Evolutionary conservation across 1,284 basidiomycete genomes (phyloP), one percentile per base, ranked within the genome.

Genomic region (Boletus semigastroideus): DNA sequence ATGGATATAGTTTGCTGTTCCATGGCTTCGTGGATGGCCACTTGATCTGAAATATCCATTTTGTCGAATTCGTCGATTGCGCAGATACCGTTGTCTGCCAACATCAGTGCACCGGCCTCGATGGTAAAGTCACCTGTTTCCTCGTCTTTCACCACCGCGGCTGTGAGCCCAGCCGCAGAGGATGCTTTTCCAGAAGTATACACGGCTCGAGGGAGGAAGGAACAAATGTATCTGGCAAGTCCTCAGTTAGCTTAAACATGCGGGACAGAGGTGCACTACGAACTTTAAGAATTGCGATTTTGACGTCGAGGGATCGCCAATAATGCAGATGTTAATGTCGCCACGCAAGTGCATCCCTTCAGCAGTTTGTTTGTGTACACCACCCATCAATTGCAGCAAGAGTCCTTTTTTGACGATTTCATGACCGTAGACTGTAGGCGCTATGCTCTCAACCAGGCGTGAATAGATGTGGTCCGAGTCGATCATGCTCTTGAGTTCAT

Each of bases 21-120:
- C 96, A 99, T 99, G 2, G 97, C 95, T 79, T 99, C 96, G 80
- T 99, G 97, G 61, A 99, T 99, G 33, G 97, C 97, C 40, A 99
- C 94, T 71, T 99, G 97, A 71, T 99, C 97, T 3, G 92, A 87
- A 43, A 98, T 84, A 71, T 99, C 96, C 97, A 99, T 99, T 76
- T 99, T 99, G 82, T 99, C 96, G 69, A 99, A 99, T 72, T 99
- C 97, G 76, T 99, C 97, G 65, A 99, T 99, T 14, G 96, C 95
- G 67, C 97, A 99, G 69, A 99, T 98, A 19, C 97, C 97, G 62
- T 99, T 99, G 76, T 99, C 97, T 8, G 97, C 97, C 4, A 99
- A 82, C 97, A 99, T 99, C 58, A 99, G 82, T 1, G 97, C 97
- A 48, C 94, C 95, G 10, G 96, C 97, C 76, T 99, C 97, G 66